These are phyloP conservation scores for Oemleria cerasiformis DNA, from an alignment of 306 rosid species.

Conservation along the genomic window DNA sequence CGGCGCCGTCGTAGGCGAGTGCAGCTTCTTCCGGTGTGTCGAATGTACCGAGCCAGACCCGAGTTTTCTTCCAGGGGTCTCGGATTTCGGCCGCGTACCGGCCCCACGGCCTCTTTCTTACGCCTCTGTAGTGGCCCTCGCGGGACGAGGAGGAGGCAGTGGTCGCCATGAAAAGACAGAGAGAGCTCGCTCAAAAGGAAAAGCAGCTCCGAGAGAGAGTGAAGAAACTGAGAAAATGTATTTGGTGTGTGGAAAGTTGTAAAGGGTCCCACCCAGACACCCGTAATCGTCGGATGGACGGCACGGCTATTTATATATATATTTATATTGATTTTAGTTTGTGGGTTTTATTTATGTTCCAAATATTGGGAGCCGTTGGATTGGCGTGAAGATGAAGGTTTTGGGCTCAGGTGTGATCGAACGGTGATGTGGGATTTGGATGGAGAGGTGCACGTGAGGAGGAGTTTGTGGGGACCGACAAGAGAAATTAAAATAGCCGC, in stretches of 20 bases:
- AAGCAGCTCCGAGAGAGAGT: no score
- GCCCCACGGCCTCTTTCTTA: slow-evolving; percentile 95
- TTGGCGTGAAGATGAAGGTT: not conserved
- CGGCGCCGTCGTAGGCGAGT: slow-evolving; percentile 94
- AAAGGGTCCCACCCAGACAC: slow-evolving; percentile 63
- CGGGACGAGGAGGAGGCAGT: slow-evolving; percentile 37
- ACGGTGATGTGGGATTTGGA: slow-evolving; percentile 16
- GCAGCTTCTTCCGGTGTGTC: slow-evolving; percentile 98
- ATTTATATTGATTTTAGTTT: not conserved
- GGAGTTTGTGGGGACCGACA: slow-evolving; percentile 20
- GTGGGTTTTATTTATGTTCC: not conserved
- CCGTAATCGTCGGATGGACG: slow-evolving; percentile 95
- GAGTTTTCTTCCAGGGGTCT: slow-evolving; percentile 94
- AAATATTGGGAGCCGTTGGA: slow-evolving; percentile 29
- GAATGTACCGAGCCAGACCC: slow-evolving; percentile 96
- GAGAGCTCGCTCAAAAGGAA: not conserved
- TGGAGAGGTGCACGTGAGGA: slow-evolving; percentile 6
- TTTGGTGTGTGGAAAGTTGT: slow-evolving; percentile 1
- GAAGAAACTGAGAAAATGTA: not conserved
- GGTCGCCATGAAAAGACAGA: slow-evolving; percentile 42
- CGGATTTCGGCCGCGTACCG: slow-evolving; percentile 97
- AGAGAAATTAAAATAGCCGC: slow-evolving; percentile 50
- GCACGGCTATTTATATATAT: slow-evolving; percentile 32
- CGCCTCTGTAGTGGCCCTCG: slow-evolving; percentile 86
- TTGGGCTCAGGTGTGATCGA: not conserved